These are phyloP conservation scores for Naegleria lovaniensis DNA, from an alignment of 208 protist species.

Conservation along the genomic window DNA sequence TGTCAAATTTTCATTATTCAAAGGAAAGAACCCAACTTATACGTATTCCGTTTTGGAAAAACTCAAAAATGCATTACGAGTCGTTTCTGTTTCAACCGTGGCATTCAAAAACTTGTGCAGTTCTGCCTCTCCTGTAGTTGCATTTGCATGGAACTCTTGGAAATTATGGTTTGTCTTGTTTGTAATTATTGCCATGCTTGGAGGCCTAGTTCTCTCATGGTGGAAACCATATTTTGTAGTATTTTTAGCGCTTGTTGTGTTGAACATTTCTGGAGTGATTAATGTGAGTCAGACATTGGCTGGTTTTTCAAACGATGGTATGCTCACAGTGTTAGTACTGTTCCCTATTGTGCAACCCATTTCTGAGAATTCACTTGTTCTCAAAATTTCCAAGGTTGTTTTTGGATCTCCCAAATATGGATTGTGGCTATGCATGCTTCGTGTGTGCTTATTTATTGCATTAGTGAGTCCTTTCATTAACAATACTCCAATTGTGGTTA, in stretches of 20 bases:
- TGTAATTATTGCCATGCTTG: background rate
- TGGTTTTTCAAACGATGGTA: background rate
- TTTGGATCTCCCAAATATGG: background rate
- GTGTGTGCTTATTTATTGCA: background rate
- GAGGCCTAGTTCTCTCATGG: background rate
- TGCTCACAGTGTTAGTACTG: background rate
- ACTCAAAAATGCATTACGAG: background rate
- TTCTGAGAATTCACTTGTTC: background rate
- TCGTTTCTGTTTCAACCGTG: background rate
- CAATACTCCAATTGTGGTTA: conserved; percentile 2
- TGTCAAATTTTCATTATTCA: background rate
- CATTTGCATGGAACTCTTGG: background rate
- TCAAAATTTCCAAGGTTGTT: background rate
- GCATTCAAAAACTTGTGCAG: background rate
- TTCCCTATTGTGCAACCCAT: background rate
- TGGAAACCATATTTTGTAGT: background rate
- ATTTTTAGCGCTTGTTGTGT: background rate
- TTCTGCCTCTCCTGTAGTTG: background rate
- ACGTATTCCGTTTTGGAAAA: background rate
- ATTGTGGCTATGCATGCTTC: background rate
- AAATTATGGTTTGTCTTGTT: background rate
- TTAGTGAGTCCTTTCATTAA: background rate
- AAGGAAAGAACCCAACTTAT: background rate
- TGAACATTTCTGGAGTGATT: background rate
- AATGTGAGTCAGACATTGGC: background rate